Conservation (phyloP, 228 moss, liverwort and hornwort genomes). For the Sphagnum fallax region DNA sequence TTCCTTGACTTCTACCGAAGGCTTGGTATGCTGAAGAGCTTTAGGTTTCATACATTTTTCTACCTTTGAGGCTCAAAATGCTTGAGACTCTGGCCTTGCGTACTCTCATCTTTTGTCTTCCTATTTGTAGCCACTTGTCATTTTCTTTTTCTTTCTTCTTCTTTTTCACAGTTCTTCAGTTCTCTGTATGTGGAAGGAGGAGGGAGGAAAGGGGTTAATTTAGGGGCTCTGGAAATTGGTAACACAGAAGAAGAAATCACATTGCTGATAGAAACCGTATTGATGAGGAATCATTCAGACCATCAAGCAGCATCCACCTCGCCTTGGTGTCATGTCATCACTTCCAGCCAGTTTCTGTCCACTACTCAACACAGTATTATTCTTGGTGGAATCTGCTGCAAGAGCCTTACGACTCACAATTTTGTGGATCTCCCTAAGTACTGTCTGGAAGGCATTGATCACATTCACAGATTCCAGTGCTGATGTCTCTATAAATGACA, state of each 20-base stretch:
- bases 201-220: too few species aligned
- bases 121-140: too few species aligned
- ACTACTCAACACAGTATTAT: conserved; percentile 37
- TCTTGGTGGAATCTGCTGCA: conserved; percentile 32
- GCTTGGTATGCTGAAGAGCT: conserved; percentile 74
- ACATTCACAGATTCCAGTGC: conserved; percentile 61
- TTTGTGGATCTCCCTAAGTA: conserved; percentile 56
- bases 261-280: too few species aligned
- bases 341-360: conserved; percentile 53
- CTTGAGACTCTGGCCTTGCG: too few species aligned
- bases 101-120: too few species aligned
- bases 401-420: conserved; percentile 59
- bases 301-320: conserved; percentile 28
- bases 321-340: conserved; percentile 39
- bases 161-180: too few species aligned
- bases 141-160: too few species aligned
- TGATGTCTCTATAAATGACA: conserved; percentile 72
- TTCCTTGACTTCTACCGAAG: conserved; percentile 84
- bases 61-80: neutral
- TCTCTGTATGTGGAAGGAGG: too few species aligned
- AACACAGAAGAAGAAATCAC: too few species aligned
- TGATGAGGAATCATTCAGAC: too few species aligned
- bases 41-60: conserved; percentile 40
- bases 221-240: too few species aligned
- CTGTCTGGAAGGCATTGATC: conserved; percentile 50